Base-by-base conservation (phyloP, 352 stramenopile species). In the Pythium aquatile region DNA sequence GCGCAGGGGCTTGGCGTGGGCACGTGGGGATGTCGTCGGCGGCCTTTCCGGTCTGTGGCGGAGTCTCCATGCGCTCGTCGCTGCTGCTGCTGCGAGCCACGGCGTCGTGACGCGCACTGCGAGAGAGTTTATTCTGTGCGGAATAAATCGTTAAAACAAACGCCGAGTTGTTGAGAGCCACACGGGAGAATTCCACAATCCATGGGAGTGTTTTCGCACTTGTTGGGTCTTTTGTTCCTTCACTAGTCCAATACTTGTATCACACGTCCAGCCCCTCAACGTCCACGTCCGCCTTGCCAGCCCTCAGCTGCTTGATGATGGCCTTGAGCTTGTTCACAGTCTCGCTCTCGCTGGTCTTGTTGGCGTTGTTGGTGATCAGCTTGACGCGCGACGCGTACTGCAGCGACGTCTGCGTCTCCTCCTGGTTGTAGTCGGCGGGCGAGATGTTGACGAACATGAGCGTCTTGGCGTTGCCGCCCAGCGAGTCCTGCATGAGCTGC, bases 401-500 rank as follows among this genome's bases (percentile, higher is more conserved):
- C 46, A 94, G 76, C 51, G 83, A 92, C 29, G 87, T 95, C 66
- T 90, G 81, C 2, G 83, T 94, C 74, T 94, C 85, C 65, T 95
- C 87, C 79, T 93, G 85, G 69, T 96, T 96, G 70, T 96, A 96
- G 66, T 96, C 87, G 8, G 87, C 87, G 9, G 87, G 87, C 40
- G 87, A 96, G 52, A 94, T 88, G 72, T 96, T 96, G 61, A 95
- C 87, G 51, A 96, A 96, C 87, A 96, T 96, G 57, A 96, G 83
- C 84, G 91, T 98, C 74, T 97, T 97, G 58, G 89, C 91, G 69
- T 98, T 98, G 39, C 90, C 93, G 33, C 92, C 92, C 8, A 98
- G 79, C 1, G 91, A 97, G 68, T 97, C 92, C 68, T 98, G 94
- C 80, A 98, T 91, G 44, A 98, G 70, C 71, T 97, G 90, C 6